Base-by-base conservation (phyloP, 148 eudicot species). In the Polygonum maritimum region DNA sequence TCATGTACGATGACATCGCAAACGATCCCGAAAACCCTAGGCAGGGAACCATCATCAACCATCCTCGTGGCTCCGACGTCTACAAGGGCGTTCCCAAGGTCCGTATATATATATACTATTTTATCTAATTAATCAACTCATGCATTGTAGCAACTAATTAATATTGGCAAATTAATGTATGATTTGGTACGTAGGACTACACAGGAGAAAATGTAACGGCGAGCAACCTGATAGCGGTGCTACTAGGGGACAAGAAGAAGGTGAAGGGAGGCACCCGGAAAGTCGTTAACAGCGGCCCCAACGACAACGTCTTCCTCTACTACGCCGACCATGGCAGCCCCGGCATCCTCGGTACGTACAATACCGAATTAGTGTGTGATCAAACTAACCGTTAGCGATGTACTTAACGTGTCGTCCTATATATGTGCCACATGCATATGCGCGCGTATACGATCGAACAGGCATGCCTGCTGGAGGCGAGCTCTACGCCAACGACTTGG, bases 1-100 rank as follows among this genome's bases (percentile, higher is more conserved):
- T 88, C 84, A 88, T 85, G 90, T 87, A 83, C 36, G 90, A 87
- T 9, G 90, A 85, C 72, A 87, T 87, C 54, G 90, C 90, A 7
- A 18, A 51, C 74, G 47, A 78, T 71, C 2, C 41, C 16, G 26
- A 75, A 0, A 88, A 88, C 63, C 87, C 87, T 38, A 71, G 52
- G 22, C 74, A 73, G 10, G 87, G 87, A 1, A 58, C 81, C 70
- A 81, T 84, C 31, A 79, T 81, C 36, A 84, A 84, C 57, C 31
- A 26, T 15, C 87, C 87, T 0, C 12, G 31, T n/a, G 84, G 84
- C 33, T 1, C 36, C 35, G 71, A 84, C 73, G 77, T 84, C 2
- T 84, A 84, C 12, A 58, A 15, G 16, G 77, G 82, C 26, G 84
- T 84, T 45, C 82, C 82, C 0, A 84, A 81, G 87, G 86, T 80